Evolutionary conservation across 495 filamentous ascomycete genomes (phyloP).

Genomic region (Penicillium pancosmium): DNA sequence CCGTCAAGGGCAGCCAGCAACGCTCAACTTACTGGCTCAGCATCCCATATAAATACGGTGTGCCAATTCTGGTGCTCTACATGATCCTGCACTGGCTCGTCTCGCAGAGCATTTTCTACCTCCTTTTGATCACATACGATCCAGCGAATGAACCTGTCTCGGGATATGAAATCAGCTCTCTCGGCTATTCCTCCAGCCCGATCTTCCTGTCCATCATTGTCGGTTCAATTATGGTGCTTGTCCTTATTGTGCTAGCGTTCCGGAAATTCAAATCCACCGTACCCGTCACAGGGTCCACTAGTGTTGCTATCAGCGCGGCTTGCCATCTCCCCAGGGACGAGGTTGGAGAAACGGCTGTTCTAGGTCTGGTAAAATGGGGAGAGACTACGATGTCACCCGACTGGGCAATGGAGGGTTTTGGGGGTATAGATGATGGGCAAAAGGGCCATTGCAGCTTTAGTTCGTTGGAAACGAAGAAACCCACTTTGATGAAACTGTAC

Average conservation of each 20-base stretch:
- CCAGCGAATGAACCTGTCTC: conserved; percentile 16
- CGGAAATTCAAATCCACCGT: conserved; percentile 35
- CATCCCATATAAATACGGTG: conserved; percentile 42
- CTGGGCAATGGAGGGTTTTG: background rate
- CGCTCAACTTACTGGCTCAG: conserved; percentile 44
- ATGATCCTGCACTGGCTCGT: conserved; percentile 44
- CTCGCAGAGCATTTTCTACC: conserved; percentile 45
- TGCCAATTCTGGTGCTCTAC: conserved; percentile 33
- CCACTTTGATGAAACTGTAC: conserved; percentile 19
- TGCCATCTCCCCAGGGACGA: conserved; percentile 16
- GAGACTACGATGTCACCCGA: background rate
- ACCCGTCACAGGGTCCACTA: conserved; percentile 45
- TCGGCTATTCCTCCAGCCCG: conserved; percentile 34
- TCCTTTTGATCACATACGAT: conserved; percentile 23
- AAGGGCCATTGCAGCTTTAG: conserved; percentile 21
- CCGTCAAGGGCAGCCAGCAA: conserved; percentile 41
- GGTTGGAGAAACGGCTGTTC: background rate
- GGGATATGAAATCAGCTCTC: background rate
- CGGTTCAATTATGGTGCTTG: conserved; percentile 18
- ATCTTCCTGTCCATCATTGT: conserved; percentile 33
- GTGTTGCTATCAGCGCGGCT: conserved; percentile 48
- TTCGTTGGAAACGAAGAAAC: conserved; percentile 3
- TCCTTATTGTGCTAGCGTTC: conserved; percentile 15
- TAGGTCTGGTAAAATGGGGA: conserved; percentile 14
- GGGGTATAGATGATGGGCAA: background rate